A percentile compares a stretch with the other conserved stretches of the same genome.
Evolutionary conservation across 23 red algal species (phyloP).

Genomic region (Gracilaria vermiculophylla): DNA sequence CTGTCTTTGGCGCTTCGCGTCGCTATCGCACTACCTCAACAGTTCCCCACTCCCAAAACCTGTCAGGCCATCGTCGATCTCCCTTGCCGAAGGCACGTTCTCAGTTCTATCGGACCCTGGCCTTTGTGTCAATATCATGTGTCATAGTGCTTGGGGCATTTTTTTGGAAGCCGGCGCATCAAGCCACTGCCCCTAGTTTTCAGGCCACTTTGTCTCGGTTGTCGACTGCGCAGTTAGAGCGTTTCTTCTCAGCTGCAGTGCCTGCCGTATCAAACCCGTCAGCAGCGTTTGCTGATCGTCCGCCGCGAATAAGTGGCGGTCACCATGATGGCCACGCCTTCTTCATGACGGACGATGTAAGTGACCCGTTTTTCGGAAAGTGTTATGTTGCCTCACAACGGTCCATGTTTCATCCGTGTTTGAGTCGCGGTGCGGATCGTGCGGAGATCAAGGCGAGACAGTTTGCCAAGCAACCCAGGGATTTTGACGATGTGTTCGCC

Average conservation of each 20-base stretch:
- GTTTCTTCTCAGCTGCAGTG: background rate
- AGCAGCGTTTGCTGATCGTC: conserved; percentile 23
- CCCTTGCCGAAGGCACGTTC: background rate
- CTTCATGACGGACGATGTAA: conserved; percentile 13
- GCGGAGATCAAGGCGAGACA: conserved; percentile 30
- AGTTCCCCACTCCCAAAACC: background rate
- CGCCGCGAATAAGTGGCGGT: background rate
- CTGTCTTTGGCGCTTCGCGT: background rate
- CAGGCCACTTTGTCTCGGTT: background rate
- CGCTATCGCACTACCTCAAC: background rate
- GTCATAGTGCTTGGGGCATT: background rate
- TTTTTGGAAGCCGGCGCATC: background rate
- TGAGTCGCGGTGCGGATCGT: conserved; percentile 48
- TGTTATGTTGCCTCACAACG: conserved; percentile 25
- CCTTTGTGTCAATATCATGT: background rate
- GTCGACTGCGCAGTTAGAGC: conserved; percentile 3
- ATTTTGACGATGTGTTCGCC: conserved; percentile 55
- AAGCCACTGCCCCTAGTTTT: background rate
- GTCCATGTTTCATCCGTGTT: conserved; percentile 21
- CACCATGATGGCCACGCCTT: background rate
- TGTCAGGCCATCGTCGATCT: background rate
- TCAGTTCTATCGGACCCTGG: background rate
- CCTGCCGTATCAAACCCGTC: conserved; percentile 6
- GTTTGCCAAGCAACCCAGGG: conserved; percentile 51
- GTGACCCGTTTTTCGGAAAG: conserved; percentile 25